Base-by-base conservation (phyloP, 192 early-diverging fungal genomes). In the Geosiphon pyriformis region DNA sequence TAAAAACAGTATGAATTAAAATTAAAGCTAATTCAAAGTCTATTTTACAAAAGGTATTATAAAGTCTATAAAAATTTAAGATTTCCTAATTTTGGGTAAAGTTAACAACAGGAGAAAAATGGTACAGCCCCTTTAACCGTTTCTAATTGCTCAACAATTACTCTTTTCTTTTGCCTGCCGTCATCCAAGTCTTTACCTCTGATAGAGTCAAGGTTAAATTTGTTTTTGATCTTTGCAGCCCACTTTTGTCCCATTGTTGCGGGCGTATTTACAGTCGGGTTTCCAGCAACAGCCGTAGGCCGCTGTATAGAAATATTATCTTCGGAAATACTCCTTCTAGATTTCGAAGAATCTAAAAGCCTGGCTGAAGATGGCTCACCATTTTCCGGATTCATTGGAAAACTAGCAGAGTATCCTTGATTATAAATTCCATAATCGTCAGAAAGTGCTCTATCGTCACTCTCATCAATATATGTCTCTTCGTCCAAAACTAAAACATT, bases 401-500 rank as follows among this genome's bases (percentile, higher is more conserved):
- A n/a, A 18, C 56, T 20, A 37, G 30, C 4, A 49, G 23, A 6
- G n/a, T 22, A 20, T 32, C 30, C n/a, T 26, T 27, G 15, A 37
- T 23, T 56, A 25, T 66, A 33, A 42, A 12, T 33, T 35, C 25
- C 64, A 66, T 18, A 33, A 20, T n/a, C 18, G 26, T 42, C 47
- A 12, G 17, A 29, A 56, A 30, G 20, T 23, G 65, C 71, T 4
- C 17, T 6, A 18, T 67, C 65, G 3, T 46, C 7, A 12, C 34
- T 25, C 18, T 53, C 4, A 25, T 72, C 72, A 15, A 78, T 58
- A 10, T 58, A 59, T 23, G 82, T 71, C n/a, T 82, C 82, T 15
- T 81, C 76, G 35, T 81, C 73, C 68, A 73, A 74, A 0, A 88
- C 73, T 25, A 84, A 69, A 22, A 76, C 49, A 25, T 78, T 71